Evolutionary conservation across 2,329 filamentous ascomycete species (phyloP), one percentile per base, ranked within the genome.

Genomic region (Thielaviopsis populi): DNA sequence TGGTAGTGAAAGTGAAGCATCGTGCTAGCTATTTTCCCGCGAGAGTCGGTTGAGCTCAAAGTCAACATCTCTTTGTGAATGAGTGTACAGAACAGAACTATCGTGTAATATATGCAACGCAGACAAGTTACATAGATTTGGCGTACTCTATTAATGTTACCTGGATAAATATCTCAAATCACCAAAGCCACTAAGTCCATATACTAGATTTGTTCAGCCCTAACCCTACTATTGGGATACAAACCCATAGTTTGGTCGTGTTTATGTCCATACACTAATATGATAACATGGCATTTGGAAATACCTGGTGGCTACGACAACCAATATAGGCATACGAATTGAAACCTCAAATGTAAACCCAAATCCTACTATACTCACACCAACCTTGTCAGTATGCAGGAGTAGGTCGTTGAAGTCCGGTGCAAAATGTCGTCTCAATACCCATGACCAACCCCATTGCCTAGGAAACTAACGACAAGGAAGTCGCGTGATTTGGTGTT

Each of bases 331-430:
- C 59, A 61, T 15, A 40, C 15, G 30, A 1, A 53, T 3, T 3
- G 10, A 19, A 48, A 19, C 30, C 10, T 30, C 22, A 48, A 19
- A 40, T 33, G 2, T n/a, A 19, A 60, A 17, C 7, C 42, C 33
- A 43, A 37, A 37, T n/a, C n/a, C n/a, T n/a, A n/a, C n/a, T n/a
- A n/a, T 61, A 17, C 59, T 50, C 43, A 30, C 15, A 17, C 11
- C 13, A 58, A 33, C 63, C 63, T 46, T 53, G 63, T 59, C 50
- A 33, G 17, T 48, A 62, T 62, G 59, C 50, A 65, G 58, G 63
- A 59, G 48, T 30, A 60, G 42, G 19, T 43, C 33, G n/a, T 53
- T 37, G 22, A 15, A 37, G n/a, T 30, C 8, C 19, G 17, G 15
- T n/a, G 30, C 40, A 50, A 33, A 54, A 54, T 27, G 3, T 56